Evolutionary conservation across 495 filamentous ascomycete species (phyloP), one percentile per base, ranked within the genome.

Genomic region (Aspergillus haitiensis): DNA sequence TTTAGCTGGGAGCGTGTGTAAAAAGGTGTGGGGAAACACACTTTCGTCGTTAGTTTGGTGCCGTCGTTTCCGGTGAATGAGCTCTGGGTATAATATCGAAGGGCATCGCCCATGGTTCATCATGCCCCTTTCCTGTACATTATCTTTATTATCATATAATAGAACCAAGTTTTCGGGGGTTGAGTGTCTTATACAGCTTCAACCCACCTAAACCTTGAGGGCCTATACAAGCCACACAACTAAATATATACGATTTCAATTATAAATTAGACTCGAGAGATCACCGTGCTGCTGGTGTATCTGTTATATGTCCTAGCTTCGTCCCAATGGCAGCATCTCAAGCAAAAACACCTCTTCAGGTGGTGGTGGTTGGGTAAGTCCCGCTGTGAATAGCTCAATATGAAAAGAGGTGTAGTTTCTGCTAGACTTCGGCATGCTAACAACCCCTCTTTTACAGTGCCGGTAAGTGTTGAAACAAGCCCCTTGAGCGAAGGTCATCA

Each of bases 381-480:
- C 2, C 12, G 16, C 3, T 27, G 21, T 3, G 12, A 9, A 55
- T 50, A n/a, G 48, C 33, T 8, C 15, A 4, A 16, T 47, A 7
- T 0, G 44, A 7, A 5, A 10, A 3, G 3, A 40, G n/a, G 10
- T 16, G 36, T 13, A 13, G 9, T 35, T 12, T 34, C 12, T 46
- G 7, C 8, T 27, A 3, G 21, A 5, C 33, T 3, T n/a, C 16
- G 45, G 35, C 10, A 32, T 45, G 34, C 52, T n/a, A 55, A 60
- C 31, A 55, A 60, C 31, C 7, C 50, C 16, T 21, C n/a, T 18
- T 44, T 10, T 2, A 34, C 44, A 77, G 74, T 33, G 74, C 72
- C 16, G 74, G 74, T 77, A 77, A 68, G 67, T 48, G 12, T 11
- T 36, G 15, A 7, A 5, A 3, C n/a, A 21, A 18, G 32, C 16